Evolutionary conservation across 257 asterid species (phyloP), one percentile per base, ranked within the genome.

Genomic region (Eustoma russellianum): DNA sequence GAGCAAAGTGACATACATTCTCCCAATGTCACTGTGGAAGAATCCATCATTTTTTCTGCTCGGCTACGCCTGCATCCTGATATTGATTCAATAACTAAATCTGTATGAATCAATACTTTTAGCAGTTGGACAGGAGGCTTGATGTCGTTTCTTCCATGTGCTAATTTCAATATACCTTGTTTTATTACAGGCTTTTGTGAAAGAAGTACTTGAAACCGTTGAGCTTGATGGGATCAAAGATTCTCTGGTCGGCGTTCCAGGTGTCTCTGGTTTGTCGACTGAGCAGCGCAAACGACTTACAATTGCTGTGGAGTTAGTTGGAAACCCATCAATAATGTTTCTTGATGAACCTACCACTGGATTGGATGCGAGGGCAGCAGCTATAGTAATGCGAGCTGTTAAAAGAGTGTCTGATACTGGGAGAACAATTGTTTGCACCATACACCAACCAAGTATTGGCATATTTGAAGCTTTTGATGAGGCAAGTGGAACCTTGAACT

Each of bases 331-430:
- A 5, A 65, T 80, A 46, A 80, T 80, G 52, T 77, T 80, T 59
- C 60, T 80, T 78, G 88, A 80, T 52, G 83, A 80, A 65, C 88
- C 84, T 5, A 80, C 88, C n/a, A 80, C 88, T 18, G 88, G 88
- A 52, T 48, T 80, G 54, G 88, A 80, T 33, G 88, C 84, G 11
- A 71, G 88, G 56, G 72, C 84, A 46, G 84, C 84, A 35, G 79
- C 84, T 13, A 74, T 80, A 43, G 83, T 80, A 47, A 77, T 74
- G 71, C 72, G 87, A 47, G 81, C 87, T 40, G 81, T 76, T 24
- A 79, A 76, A 59, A 74, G 77, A 46, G 79, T 79, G 52, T 79
- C 71, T 7, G 64, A 66, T 35, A 79, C 83, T 13, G 83, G 83
- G 13, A 68, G 87, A 66, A 79, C 87, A 13, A 76, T 76, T 14